Conservation (phyloP, 1,139 yeast species). For the Starmera stellimalicola region DNA sequence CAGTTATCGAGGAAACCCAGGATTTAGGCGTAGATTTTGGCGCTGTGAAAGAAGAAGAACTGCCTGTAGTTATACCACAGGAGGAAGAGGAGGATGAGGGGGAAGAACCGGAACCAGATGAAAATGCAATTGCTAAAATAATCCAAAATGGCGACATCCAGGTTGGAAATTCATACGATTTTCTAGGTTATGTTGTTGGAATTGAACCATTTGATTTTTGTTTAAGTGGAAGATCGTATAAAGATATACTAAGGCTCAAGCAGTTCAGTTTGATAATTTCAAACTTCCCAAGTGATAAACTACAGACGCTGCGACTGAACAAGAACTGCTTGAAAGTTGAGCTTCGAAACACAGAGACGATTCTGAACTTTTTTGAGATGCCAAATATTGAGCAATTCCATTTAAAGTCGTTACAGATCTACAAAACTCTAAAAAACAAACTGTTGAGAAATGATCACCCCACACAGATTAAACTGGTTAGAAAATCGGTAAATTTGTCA, state of each 20-base stretch:
- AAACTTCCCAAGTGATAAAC: slow-evolving; percentile 3
- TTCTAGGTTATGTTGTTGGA: slow-evolving; percentile 10
- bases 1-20: not conserved
- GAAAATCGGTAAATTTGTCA: not conserved
- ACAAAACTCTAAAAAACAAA: not conserved
- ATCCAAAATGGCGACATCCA: not conserved
- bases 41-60: not conserved
- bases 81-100: not conserved
- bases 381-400: not conserved
- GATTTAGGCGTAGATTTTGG: not conserved
- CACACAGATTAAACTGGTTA: not conserved
- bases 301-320: slow-evolving; percentile 5
- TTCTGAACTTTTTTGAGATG: slow-evolving; percentile 9
- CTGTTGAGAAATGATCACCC: not conserved
- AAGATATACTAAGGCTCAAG: slow-evolving; percentile 4
- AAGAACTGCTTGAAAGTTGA: slow-evolving; percentile 10
- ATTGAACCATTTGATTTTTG: slow-evolving; percentile 7
- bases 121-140: slow-evolving; percentile 2
- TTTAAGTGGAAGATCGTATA: slow-evolving; percentile 8
- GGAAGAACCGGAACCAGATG: not conserved
- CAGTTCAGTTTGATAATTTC: slow-evolving; percentile 11
- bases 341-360: slow-evolving; percentile 6
- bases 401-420: not conserved
- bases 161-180: not conserved
- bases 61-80: not conserved